A percentile compares a stretch with the other conserved stretches of the same genome.
These are phyloP conservation scores for Rhizopus arrhizus DNA, from an alignment of 371 early-diverging fungal genomes.

Conservation along the genomic window DNA sequence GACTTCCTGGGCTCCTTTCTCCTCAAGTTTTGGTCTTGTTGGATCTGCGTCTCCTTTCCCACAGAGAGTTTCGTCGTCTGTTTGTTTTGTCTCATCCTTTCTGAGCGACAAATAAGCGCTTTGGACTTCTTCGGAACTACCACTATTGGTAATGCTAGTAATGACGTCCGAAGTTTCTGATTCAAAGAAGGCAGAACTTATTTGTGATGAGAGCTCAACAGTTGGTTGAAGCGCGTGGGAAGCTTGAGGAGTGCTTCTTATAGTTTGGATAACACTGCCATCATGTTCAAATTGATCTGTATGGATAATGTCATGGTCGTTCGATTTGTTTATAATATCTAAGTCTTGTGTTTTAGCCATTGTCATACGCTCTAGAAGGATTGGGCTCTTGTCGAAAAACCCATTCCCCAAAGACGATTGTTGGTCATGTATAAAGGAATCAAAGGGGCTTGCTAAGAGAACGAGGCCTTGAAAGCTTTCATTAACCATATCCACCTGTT, in stretches of 20 bases:
- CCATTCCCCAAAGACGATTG: neutral
- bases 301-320: neutral
- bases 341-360: neutral
- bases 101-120: neutral
- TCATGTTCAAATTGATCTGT: neutral
- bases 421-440: neutral
- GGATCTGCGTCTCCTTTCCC: too few species aligned
- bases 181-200: neutral
- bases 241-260: too few species aligned
- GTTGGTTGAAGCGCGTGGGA: too few species aligned
- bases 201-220: too few species aligned
- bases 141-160: neutral
- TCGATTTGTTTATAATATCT: neutral
- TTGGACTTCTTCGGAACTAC: neutral
- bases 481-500: too few species aligned
- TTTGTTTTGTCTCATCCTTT: neutral
- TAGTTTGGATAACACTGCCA: neutral
- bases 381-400: neutral
- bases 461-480: too few species aligned
- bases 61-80: too few species aligned
- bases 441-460: neutral
- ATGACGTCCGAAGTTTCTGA: neutral
- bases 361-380: neutral
- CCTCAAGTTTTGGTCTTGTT: neutral
- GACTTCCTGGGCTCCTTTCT: neutral